phyloP scores from a whole-genome alignment of 208 protist species.

The Angomonas ambiguus region DNA sequence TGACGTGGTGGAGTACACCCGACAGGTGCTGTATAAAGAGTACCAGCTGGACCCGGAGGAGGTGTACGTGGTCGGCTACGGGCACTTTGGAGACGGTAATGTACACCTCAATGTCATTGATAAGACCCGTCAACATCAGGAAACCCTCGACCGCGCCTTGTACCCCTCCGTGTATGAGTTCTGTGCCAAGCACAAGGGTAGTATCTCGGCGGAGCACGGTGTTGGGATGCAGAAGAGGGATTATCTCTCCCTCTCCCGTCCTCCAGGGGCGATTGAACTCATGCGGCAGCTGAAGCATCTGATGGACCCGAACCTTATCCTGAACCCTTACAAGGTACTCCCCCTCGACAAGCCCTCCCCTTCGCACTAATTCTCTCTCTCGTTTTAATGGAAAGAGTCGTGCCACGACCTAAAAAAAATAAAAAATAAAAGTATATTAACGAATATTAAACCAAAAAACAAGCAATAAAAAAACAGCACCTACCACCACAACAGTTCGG shows the following conservation, averaged over 20 bases:
- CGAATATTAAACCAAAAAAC: too few relatives aligned
- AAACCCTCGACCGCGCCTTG: constrained; percentile 39
- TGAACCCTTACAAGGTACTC: constrained; percentile 95
- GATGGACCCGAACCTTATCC: constrained; percentile 94
- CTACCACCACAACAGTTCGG: too few relatives aligned
- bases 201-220: constrained; percentile 95
- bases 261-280: constrained; percentile 50
- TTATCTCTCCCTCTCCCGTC: constrained; percentile 83
- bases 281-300: constrained; percentile 89
- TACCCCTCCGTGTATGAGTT: constrained; percentile 73
- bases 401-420: too few relatives aligned
- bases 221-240: constrained; percentile 89
- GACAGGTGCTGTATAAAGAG: constrained; percentile 49
- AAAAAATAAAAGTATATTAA: too few relatives aligned
- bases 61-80: constrained; percentile 88
- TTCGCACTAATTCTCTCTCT: neutral
- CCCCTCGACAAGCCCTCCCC: constrained; percentile 14
- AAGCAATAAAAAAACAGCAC: too few relatives aligned
- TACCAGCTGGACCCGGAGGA: constrained; percentile 48
- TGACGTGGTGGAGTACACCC: constrained; percentile 68
- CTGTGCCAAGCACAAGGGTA: constrained; percentile 65
- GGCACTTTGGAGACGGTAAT: constrained; percentile 97
- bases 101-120: constrained; percentile 94
- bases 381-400: too few relatives aligned
- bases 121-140: constrained; percentile 38